Conservation (phyloP, 257 asterid genomes). For the Ehretia macrophylla region DNA sequence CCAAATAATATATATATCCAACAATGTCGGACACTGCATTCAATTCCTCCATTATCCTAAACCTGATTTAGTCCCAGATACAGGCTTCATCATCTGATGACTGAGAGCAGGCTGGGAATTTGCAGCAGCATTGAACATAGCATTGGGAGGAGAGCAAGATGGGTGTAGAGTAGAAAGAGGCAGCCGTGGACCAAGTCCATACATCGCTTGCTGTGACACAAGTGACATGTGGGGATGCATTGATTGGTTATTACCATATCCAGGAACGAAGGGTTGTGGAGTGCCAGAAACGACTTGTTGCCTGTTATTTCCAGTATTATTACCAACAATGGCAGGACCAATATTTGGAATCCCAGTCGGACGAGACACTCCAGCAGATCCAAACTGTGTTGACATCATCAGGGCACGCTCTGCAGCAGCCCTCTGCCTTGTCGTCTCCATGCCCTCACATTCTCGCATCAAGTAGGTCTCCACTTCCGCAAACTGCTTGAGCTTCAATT, state of each 20-base stretch:
- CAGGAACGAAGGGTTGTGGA: conserved; percentile 58
- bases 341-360: conserved; percentile 49
- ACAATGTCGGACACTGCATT: too few species aligned
- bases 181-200: conserved; percentile 75
- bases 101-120: conserved; percentile 63
- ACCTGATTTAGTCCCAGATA: conserved; percentile 72
- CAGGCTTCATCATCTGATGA: conserved; percentile 64
- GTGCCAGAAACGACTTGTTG: conserved; percentile 50
- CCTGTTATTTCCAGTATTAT: conserved; percentile 46
- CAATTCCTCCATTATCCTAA: conserved; percentile 24
- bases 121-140: conserved; percentile 45
- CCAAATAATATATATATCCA: too few species aligned
- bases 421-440: conserved; percentile 85
- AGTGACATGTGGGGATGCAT: conserved; percentile 72
- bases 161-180: conserved; percentile 84
- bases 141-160: conserved; percentile 49
- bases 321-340: conserved; percentile 37
- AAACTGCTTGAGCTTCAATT: conserved; percentile 96
- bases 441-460: conserved; percentile 96
- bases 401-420: conserved; percentile 54
- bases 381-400: conserved; percentile 55
- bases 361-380: conserved; percentile 47
- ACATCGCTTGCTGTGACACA: conserved; percentile 70
- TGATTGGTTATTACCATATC: conserved; percentile 62
- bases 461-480: conserved; percentile 92